Percentiles rank a stretch among this genome's conserved stretches.
Evolutionary conservation across 768 basidiomycete genomes (phyloP).

Genomic region (Kwoniella dejecticola): DNA sequence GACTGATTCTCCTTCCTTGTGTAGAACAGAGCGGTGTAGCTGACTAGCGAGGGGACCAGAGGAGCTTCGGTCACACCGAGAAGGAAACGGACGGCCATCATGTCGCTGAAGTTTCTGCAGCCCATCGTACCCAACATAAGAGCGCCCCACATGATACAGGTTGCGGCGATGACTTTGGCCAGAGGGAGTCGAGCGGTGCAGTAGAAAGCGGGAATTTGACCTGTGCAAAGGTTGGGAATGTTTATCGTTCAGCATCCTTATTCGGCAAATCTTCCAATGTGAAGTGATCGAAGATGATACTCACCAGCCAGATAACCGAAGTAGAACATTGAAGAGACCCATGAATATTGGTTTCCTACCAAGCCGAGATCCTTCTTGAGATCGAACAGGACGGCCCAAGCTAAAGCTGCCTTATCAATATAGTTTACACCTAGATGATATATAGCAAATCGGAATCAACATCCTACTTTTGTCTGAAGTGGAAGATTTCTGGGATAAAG

Average conservation of each 20-base stretch:
- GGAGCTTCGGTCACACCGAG: conserved; percentile 65
- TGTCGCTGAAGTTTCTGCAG: conserved; percentile 57
- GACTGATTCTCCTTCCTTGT: conserved; percentile 19
- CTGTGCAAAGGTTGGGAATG: neutral
- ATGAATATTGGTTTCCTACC: conserved; percentile 37
- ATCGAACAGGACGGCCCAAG: conserved; percentile 40
- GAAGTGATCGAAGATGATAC: too few species aligned
- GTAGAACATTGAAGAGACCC: conserved; percentile 49
- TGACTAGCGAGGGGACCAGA: conserved; percentile 60
- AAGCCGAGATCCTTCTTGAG: conserved; percentile 48
- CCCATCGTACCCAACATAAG: conserved; percentile 38
- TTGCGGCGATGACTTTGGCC: conserved; percentile 25
- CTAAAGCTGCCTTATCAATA: conserved; percentile 31
- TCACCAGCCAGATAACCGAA: conserved; percentile 33
- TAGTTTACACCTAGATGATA: conserved; percentile 18
- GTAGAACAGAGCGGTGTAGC: conserved; percentile 46
- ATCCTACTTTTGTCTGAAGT: too few species aligned
- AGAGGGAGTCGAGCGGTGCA: conserved; percentile 20
- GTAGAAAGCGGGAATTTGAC: conserved; percentile 28
- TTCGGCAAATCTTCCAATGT: neutral
- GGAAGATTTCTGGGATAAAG: too few species aligned
- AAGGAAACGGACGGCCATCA: conserved; percentile 63
- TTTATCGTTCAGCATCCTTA: too few species aligned
- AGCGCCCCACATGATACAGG: conserved; percentile 22
- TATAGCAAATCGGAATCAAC: too few species aligned